Percentiles rank a stretch among this genome's conserved stretches.
These are phyloP conservation scores for Gremmenia infestans DNA, from an alignment of 2,329 filamentous ascomycete species.

Conservation along the genomic window DNA sequence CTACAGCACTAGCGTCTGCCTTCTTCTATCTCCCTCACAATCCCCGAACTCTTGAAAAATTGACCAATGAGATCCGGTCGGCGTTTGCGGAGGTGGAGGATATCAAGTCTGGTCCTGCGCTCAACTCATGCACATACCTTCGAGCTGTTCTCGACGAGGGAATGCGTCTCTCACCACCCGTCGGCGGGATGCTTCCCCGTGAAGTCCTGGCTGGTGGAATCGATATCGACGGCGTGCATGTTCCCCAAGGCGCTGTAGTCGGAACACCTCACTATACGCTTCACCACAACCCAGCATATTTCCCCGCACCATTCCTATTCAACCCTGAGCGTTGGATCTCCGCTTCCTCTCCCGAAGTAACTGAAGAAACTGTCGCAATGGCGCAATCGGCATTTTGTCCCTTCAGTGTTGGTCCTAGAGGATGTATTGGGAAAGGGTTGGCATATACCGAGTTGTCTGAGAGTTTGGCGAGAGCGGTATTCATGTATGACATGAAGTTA, in stretches of 20 bases:
- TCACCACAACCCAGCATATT: slow-evolving; percentile 41
- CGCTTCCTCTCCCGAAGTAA: neutral
- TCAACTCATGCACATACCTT: slow-evolving; percentile 36
- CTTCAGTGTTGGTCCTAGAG: slow-evolving; percentile 24
- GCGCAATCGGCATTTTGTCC: slow-evolving; percentile 22
- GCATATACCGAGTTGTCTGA: slow-evolving; percentile 24
- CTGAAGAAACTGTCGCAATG: neutral
- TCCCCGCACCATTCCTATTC: slow-evolving; percentile 37
- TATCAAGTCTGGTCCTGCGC: slow-evolving; percentile 23
- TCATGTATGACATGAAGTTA: slow-evolving; percentile 22
- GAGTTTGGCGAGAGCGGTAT: slow-evolving; percentile 18
- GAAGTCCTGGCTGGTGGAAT: slow-evolving; percentile 22
- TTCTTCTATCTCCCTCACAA: slow-evolving; percentile 37
- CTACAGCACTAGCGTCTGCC: slow-evolving; percentile 33
- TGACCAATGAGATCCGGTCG: slow-evolving; percentile 19
- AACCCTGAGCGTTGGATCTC: slow-evolving; percentile 43
- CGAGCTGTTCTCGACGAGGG: slow-evolving; percentile 37
- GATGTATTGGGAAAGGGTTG: slow-evolving; percentile 26
- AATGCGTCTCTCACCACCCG: slow-evolving; percentile 27
- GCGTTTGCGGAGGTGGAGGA: slow-evolving; percentile 27
- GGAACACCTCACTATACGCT: slow-evolving; percentile 42
- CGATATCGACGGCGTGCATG: slow-evolving; percentile 24
- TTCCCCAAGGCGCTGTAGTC: slow-evolving; percentile 39
- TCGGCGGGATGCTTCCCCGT: slow-evolving; percentile 21
- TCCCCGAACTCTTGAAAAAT: slow-evolving; percentile 24